Evolutionary conservation across 2,329 filamentous ascomycete species (phyloP), one percentile per base, ranked within the genome.

Genomic region (Colletotrichum coccodes): DNA sequence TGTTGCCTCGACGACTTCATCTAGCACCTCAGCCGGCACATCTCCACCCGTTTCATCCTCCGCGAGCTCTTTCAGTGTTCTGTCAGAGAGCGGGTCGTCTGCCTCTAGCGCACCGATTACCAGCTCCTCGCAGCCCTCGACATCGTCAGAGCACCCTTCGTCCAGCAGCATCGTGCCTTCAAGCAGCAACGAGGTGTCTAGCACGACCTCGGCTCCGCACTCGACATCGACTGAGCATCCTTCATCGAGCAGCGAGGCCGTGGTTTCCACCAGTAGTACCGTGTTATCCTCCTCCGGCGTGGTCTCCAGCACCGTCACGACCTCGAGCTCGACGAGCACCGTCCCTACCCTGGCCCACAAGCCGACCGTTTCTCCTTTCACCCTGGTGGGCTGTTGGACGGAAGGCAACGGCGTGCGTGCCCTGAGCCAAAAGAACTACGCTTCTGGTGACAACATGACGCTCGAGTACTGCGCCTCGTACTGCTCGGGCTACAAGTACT

Each of bases 371-470:
- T 67, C 72, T 6, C 71, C 72, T 36, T 82, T 79, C 71, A 73
- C 73, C 8, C 73, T 81, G 26, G 74, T 79, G 18, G 82, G 82
- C 38, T 85, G 82, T 75, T 83, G 79, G 76, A 78, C 76, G 3
- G 81, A 84, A 64, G 76, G 78, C 14, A 67, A 74, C 11, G 76
- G 76, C 5, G 76, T 72, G 28, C 77, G 81, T 16, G 80, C 81
- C 3, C 76, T 84, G 12, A 64, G 69, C 26, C 74, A 75, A 38
- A 71, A 63, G n/a, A 66, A 71, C 6, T 78, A 75, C 1, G 30
- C 71, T 8, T 71, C 71, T 14, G 53, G 68, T 12, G 60, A 75
- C 21, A 73, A 75, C 68, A 79, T 80, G 77, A 80, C 77, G 59
- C 77, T 79, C 70, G 74, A 77, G 44, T 60, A 70, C 32, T 80